Percentiles rank a stretch among this genome's conserved stretches.
Evolutionary conservation across 805 yeast species (phyloP).

Genomic region (Metschnikowia lunata): DNA sequence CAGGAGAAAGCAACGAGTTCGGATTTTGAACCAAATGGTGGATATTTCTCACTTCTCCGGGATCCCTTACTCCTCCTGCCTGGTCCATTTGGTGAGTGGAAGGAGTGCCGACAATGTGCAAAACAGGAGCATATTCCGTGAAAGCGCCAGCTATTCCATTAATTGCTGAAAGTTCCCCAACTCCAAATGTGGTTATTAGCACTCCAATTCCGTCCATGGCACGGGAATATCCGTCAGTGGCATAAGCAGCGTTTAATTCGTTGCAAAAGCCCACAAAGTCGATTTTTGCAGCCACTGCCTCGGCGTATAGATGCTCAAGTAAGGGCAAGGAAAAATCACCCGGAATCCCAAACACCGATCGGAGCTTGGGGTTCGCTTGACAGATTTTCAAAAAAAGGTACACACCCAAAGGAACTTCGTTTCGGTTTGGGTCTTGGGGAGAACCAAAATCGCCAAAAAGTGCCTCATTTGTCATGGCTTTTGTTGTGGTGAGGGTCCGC

Average conservation of each 20-base stretch:
- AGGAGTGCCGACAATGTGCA: constrained; percentile 78
- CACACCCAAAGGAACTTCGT: constrained; percentile 52
- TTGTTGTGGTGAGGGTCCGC: too few species aligned
- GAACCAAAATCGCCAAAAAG: too few species aligned
- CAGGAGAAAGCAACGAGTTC: constrained; percentile 49
- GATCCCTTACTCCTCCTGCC: constrained; percentile 11
- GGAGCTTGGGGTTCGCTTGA: constrained; percentile 46
- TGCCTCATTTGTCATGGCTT: too few species aligned
- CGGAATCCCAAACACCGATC: constrained; percentile 68
- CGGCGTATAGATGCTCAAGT: constrained; percentile 60
- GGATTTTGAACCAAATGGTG: constrained; percentile 60
- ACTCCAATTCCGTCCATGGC: constrained; percentile 56
- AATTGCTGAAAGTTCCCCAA: constrained; percentile 81
- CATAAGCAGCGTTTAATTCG: constrained; percentile 84
- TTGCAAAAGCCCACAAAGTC: constrained; percentile 84
- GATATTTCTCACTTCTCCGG: constrained; percentile 19
- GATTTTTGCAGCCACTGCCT: constrained; percentile 31
- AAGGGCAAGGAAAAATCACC: constrained; percentile 69
- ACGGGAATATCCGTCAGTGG: constrained; percentile 86
- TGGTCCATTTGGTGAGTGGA: constrained; percentile 20
- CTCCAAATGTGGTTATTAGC: constrained; percentile 72
- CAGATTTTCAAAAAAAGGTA: constrained; percentile 55
- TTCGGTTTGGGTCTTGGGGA: too few species aligned
- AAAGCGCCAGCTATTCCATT: constrained; percentile 80
- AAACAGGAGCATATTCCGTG: constrained; percentile 72